A percentile compares a stretch with the other conserved stretches of the same genome.
phyloP scores from a whole-genome alignment of 805 yeast species.

The Cyberlindnera japonica region DNA sequence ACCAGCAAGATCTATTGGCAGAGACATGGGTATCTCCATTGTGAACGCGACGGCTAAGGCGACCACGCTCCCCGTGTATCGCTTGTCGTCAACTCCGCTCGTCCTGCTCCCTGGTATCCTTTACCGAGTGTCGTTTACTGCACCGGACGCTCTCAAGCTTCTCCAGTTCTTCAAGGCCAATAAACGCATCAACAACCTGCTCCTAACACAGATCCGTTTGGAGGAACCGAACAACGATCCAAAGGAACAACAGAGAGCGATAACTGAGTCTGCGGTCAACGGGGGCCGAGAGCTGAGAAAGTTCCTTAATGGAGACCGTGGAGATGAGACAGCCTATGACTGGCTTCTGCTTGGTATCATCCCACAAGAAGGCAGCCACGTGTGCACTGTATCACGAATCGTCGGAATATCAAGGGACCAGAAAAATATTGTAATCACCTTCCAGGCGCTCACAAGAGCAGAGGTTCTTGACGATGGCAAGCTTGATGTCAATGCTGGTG shows the following conservation, averaged over 20 bases:
- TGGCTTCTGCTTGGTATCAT: constrained; percentile 26
- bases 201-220: constrained; percentile 15
- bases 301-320: constrained; percentile 21
- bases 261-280: constrained; percentile 14
- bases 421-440: constrained; percentile 40
- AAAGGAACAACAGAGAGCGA: neutral
- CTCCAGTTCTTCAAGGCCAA: constrained; percentile 37
- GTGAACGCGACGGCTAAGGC: constrained; percentile 1
- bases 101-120: constrained; percentile 61
- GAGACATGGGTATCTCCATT: constrained; percentile 5
- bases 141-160: constrained; percentile 44
- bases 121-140: constrained; percentile 51
- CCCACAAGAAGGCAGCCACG: constrained; percentile 30
- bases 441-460: constrained; percentile 50
- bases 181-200: constrained; percentile 20
- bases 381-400: constrained; percentile 38
- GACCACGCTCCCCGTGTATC: constrained; percentile 22
- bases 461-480: constrained; percentile 16
- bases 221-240: neutral
- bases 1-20: no score
- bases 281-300: constrained; percentile 21
- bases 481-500: constrained; percentile 19
- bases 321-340: constrained; percentile 23
- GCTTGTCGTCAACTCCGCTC: constrained; percentile 23
- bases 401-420: constrained; percentile 43